Conservation (phyloP, 192 early-diverging fungal genomes). For the Jimgerdemannia flammicorona region DNA sequence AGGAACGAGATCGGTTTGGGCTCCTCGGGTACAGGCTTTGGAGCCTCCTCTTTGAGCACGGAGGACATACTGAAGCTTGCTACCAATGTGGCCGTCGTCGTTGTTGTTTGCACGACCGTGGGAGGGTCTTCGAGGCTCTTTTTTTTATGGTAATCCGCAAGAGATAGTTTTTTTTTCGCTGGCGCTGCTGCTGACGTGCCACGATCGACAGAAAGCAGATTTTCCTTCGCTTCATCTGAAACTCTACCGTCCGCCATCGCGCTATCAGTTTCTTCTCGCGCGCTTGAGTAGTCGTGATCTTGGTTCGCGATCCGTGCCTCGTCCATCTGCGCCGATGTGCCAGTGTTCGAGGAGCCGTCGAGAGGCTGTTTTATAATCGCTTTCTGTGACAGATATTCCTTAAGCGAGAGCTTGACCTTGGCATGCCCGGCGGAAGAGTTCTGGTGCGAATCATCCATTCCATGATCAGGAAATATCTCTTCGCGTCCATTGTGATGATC, state of each 20-base stretch:
- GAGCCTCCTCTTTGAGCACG: neutral
- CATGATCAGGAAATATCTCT: neutral
- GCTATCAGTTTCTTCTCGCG: neutral
- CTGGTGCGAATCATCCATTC: neutral
- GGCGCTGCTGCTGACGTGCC: neutral
- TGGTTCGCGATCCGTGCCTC: neutral
- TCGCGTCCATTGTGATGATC: neutral
- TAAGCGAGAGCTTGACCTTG: neutral
- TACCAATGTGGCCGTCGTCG: neutral
- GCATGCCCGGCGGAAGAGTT: neutral
- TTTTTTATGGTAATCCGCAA: neutral
- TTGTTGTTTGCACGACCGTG: neutral
- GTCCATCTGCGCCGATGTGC: neutral
- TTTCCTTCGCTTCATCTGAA: neutral
- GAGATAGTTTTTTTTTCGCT: neutral
- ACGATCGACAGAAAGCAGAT: neutral
- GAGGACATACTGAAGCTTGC: neutral
- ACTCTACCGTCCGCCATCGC: neutral
- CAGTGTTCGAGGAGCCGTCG: neutral
- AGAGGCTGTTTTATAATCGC: neutral
- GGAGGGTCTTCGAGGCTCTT: neutral
- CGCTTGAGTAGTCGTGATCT: neutral
- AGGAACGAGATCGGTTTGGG: neutral
- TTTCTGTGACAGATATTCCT: neutral
- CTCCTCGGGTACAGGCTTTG: neutral